Base-by-base conservation (phyloP, 106 monocot genomes). In the Acanthochlamys bracteata region DNA sequence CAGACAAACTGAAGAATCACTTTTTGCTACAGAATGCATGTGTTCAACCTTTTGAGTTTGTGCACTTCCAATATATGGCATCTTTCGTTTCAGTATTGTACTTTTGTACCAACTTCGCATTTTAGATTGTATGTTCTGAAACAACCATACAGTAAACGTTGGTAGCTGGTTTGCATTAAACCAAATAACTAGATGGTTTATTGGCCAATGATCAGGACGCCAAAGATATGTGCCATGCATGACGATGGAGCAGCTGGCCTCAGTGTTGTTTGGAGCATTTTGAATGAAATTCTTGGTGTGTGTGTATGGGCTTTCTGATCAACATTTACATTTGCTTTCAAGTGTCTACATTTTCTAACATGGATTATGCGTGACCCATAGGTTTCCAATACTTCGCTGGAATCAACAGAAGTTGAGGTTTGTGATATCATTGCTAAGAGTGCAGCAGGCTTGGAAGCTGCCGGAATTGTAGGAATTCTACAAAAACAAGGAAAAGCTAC, bases 231-330 rank as follows among this genome's bases (percentile, higher is more conserved):
- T 17, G 46, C 57, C 52, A 92, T 99, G 85, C 98, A 99, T 79
- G 92, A 92, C 66, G 98, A 99, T 24, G 62, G 79, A 19, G 85
- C 91, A 24, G 42, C 83, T 4, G 98, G 92, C 73, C 98, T 99
- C 54, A 76, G 46, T 76, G 41, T 79, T 66, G 92, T 99, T 27
- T 85, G 74, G 23, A 64, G 71, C 14, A 92, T 78, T 55, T 47
- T 99, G 70, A 89, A 82, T 60, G 98, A 92, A 7, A 55, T 55
- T 19, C 20, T 55, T 20, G 55, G 55, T 0, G 55, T 55, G 0
- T 55, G 55, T 55, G 3, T 20, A 3, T 20, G 55, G 4, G 0
- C 10, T 55, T 55, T 55, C 22, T 55, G 2, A 17, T 55, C 9
- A 1, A 55, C 51, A 51, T 33, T 55, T 20, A 10, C 20, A 55